Base-by-base conservation (phyloP, 768 basidiomycete species). In the Pulveroboletus sp. region DNA sequence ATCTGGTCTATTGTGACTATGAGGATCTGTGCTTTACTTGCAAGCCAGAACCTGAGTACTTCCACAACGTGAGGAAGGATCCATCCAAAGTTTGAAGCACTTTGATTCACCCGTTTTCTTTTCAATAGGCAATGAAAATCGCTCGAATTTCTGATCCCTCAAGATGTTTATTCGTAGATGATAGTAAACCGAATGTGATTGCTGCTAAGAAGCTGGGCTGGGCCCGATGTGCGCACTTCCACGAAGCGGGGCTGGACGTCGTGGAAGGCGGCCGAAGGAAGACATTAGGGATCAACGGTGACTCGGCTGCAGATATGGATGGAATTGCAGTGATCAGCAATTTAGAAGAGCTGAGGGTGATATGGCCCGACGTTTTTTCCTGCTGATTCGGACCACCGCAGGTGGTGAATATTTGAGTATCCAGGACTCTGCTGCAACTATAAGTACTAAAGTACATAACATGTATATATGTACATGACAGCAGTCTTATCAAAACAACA, bases 1-100 rank as follows among this genome's bases (percentile, higher is more conserved):
- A 84, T 45, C 63, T 94, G 14, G 80, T 90, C 10, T 94, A 72
- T 60, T 94, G 91, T 59, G 83, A 94, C 65, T 94, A 93, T 56
- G 65, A 72, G 20, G 57, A 78, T 33, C 72, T 78, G 16, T 62
- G 85, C 52, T 89, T 94, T 63, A 72, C 75, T 5, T 91, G 90
- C 72, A 94, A 94, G 60, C 91, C 91, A 5, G 88, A 93, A 55
- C 67, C 79, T 2, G 77, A 80, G 45, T 94, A 73, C 62, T 94
- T 87, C 59, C 62, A 70, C 36, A 70, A 80, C 66, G 90, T 87
- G 53, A 43, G 44, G 37, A 58, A 43, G 44, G 37, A 58, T 40
- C 34, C 13, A 8, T 20, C 20, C 5, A 8, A n/a, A 3, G 0
- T 41, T 32, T 35, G 9, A 16, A 12, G 45, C 32, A 20, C 31